Conservation (phyloP, 2,329 filamentous ascomycete species). For the Cytospora mali region DNA sequence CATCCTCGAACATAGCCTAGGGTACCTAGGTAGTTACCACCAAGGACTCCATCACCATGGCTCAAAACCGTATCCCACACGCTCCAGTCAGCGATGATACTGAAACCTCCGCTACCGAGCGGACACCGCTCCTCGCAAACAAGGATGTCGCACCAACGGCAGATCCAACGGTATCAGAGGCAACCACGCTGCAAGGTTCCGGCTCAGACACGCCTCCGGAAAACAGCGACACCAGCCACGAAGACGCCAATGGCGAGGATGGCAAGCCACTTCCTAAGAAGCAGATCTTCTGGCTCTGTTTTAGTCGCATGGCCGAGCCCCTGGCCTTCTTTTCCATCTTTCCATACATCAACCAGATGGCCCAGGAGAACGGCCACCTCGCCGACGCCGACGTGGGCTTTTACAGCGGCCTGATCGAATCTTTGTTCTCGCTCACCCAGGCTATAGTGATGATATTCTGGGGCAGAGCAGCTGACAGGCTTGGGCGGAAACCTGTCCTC, state of each 20-base stretch:
- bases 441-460: conserved; percentile 78
- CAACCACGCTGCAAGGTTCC: conserved; percentile 28
- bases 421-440: conserved; percentile 73
- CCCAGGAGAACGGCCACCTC: conserved; percentile 65
- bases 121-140: conserved; percentile 37
- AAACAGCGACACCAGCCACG: conserved; percentile 16
- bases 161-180: conserved; percentile 30
- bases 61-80: conserved; percentile 2
- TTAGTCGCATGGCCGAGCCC: conserved; percentile 71
- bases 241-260: conserved; percentile 35
- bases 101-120: conserved; percentile 32
- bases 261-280: conserved; percentile 56
- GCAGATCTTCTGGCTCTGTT: conserved; percentile 76
- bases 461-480: conserved; percentile 67
- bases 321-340: conserved; percentile 85
- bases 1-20: neutral
- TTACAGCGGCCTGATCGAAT: conserved; percentile 76
- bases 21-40: neutral
- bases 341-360: conserved; percentile 79
- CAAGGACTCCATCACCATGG: neutral
- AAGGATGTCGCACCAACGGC: conserved; percentile 28
- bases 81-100: neutral
- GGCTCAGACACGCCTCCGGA: conserved; percentile 26
- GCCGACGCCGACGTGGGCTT: conserved; percentile 72
- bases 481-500: conserved; percentile 74